Evolutionary conservation across 1,139 yeast species (phyloP), one percentile per base, ranked within the genome.

Genomic region (Hyphopichia khmerensis): DNA sequence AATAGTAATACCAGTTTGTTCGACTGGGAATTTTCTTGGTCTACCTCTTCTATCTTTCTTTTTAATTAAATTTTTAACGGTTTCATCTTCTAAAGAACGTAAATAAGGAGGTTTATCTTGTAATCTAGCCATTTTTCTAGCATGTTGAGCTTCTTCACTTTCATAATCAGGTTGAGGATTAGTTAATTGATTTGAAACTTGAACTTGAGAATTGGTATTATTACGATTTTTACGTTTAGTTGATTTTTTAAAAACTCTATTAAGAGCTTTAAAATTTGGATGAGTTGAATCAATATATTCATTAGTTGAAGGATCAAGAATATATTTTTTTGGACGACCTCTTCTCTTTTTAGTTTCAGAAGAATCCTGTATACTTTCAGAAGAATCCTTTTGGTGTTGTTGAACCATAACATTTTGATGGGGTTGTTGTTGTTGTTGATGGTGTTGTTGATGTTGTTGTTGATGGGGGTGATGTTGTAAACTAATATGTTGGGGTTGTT

Each of bases 21-120:
- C 79, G 11, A 72, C 59, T 0, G 80, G 77, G 46, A 74, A 73
- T 50, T 77, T 77, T 48, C 81, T 61, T 4, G 82, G 82, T 49
- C 82, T 60, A 13, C 82, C 82, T 43, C 79, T 55, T 45, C 63
- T 64, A 47, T 73, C 79, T 46, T 73, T 73, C 55, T 64, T 71
- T 44, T 62, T 61, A 33, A 73, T 55, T 38, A 73, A 59, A 43
- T 66, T 64, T 45, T 66, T 62, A 24, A 72, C 72, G 16, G 71
- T 75, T 17, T 60, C 64, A 33, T 69, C 72, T 38, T 63, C 67
- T 40, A 69, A 60, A 17, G 59, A 59, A 18, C 68, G 53, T 48
- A 65, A 48, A 39, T 58, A 57, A 8, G 65, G 55, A 2, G 69
- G 66, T 42, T 64, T 63, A 27, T 62, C 64, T 44, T 53, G 57